Evolutionary conservation across 2,329 filamentous ascomycete genomes (phyloP), one percentile per base, ranked within the genome.

Genomic region (Berkeleyomyces rouxiae): DNA sequence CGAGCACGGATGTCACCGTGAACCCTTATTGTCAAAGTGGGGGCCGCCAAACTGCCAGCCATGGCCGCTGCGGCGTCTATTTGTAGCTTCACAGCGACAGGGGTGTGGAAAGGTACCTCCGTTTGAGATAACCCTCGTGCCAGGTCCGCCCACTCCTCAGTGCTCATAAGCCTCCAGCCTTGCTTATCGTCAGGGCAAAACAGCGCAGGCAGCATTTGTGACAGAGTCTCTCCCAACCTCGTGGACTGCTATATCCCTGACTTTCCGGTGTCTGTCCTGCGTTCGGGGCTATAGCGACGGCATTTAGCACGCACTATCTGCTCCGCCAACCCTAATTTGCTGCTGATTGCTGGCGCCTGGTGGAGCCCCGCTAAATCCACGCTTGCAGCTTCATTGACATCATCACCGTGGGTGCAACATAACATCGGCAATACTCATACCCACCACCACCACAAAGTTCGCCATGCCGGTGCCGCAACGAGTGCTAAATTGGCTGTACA

Each of bases 401-500:
- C 43, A 49, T 51, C n/a, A 4, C 11, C 36, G 13, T 43, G 33
- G 10, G 13, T 11, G 13, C 36, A 44, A n/a, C 6, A 44, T 39
- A 42, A 44, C 43, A 60, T 10, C n/a, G 9, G 31, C 33, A 16
- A n/a, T 4, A 13, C 39, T 58, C 36, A 47, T 40, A 40, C 31
- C 37, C 7, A n/a, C 42, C 40, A 42, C 13, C 42, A 53, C 36
- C 33, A 57, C 51, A 60, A 46, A 58, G 31, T 39, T 59, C 70
- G 76, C 70, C 65, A 83, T 83, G 79, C 83, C 85, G 69, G 88
- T 96, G 71, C 87, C 89, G 69, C 90, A 95, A 74, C 88, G 90
- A 75, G 86, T 95, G 65, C 79, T 97, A 70, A 91, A 90, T 75
- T 97, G 92, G 92, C 84, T 97, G 4, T 96, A 95, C 75, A 93